Evolutionary conservation across 805 yeast species (phyloP), one percentile per base, ranked within the genome.

Genomic region (Lachancea meyersii): DNA sequence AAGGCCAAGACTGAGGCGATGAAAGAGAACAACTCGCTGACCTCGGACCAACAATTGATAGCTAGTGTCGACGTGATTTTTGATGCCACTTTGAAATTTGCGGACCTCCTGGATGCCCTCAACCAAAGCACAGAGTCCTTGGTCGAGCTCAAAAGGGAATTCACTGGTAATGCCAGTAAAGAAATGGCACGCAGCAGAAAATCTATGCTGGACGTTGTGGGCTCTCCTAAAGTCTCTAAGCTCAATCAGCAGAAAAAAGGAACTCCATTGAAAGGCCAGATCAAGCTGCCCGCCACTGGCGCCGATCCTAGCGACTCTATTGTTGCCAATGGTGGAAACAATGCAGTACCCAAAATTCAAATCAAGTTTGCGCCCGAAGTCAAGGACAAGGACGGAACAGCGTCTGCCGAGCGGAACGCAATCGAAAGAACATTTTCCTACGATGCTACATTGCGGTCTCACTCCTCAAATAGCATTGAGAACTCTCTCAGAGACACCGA

Each of bases 281-380:
- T 26, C 13, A 13, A 26, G 13, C 28, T 26, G 5, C 28, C 28
- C 14, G 10, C 28, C 5, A 14, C 28, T 13, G 14, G 13, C 10
- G 28, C 28, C 28, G 13, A 10, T 10, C 13, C 10, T 26, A 13
- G 14, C 4, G 28, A 10, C 14, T 39, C 34, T 23, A 42, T 16
- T 30, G 41, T 34, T 36, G 30, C 17, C 43, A 23, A 37, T 43
- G 35, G 23, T 9, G 24, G 16, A 4, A 16, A 23, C 17, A 37
- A 26, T 21, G 30, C 35, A 21, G 23, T 36, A 30, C 35, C 41
- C 14, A 38, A 47, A 9, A 21, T 51, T n/a, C 54, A 49, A 40
- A 54, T 56, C 18, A 54, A 53, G 37, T 58, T 59, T 44, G 61
- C 61, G 1, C 40, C 53, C 2, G 41, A 45, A 26, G 61, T 54